Evolutionary conservation across 2,329 filamentous ascomycete species (phyloP).

Genomic region (Aspergillaceae sp.): DNA sequence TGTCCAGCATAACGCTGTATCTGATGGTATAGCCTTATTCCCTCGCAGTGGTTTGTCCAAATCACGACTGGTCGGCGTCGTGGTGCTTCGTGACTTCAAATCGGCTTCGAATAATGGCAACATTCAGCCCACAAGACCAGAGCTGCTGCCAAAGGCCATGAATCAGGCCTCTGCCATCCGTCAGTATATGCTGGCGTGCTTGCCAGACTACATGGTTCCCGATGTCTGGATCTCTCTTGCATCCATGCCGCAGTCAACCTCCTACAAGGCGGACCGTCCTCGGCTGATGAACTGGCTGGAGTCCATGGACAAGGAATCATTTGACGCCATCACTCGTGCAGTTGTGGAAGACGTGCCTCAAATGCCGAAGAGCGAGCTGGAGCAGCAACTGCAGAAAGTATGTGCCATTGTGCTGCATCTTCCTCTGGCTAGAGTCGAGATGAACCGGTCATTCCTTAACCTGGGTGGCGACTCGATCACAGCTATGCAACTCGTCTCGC

Average conservation of each 20-base stretch:
- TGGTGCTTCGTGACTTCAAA: too few species aligned
- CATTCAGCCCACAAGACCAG: too few species aligned
- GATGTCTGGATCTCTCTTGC: conserved; percentile 4
- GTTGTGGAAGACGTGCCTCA: too few species aligned
- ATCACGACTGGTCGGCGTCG: too few species aligned
- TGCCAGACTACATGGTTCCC: conserved; percentile 10
- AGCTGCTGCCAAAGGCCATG: too few species aligned
- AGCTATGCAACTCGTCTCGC: conserved; percentile 4
- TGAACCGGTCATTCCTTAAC: conserved; percentile 1
- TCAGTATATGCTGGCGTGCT: too few species aligned
- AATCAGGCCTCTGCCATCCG: too few species aligned
- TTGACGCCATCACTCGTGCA: too few species aligned
- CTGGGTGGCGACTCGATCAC: conserved; percentile 5
- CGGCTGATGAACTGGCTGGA: conserved; percentile 5
- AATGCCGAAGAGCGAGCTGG: not conserved
- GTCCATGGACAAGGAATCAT: too few species aligned
- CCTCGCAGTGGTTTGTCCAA: too few species aligned
- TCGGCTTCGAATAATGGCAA: too few species aligned
- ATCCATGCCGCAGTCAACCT: conserved; percentile 5
- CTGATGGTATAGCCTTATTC: too few species aligned
- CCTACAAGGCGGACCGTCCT: conserved; percentile 5
- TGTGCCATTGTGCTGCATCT: conserved; percentile 4
- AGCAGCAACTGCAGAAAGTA: conserved; percentile 1
- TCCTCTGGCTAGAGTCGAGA: not conserved
- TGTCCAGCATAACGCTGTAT: not conserved